phyloP scores from a whole-genome alignment of 371 early-diverging fungal genomes.

The Fennellomyces sp. region DNA sequence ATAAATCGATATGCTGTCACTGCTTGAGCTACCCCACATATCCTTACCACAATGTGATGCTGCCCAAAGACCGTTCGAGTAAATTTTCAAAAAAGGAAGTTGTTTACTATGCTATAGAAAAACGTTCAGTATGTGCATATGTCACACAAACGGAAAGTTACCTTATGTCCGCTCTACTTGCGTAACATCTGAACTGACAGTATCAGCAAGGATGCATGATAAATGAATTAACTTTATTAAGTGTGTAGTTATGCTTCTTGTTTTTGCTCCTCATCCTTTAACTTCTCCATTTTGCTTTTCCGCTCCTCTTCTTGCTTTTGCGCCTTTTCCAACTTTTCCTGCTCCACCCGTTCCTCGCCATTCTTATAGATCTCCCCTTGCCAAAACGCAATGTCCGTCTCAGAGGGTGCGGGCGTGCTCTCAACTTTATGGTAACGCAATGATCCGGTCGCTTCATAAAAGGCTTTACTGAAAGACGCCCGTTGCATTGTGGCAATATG shows the following conservation, averaged over 20 bases:
- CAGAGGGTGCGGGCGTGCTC: constrained; percentile 24
- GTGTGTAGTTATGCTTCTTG: constrained; percentile 2
- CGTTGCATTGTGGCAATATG: constrained; percentile 20
- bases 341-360: constrained; percentile 1
- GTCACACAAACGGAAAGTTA: too few relatives aligned
- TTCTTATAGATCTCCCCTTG: constrained; percentile 6
- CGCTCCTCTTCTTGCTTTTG: background rate
- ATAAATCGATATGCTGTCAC: too few relatives aligned
- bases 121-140: too few relatives aligned
- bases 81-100: too few relatives aligned
- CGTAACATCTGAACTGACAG: too few relatives aligned
- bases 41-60: too few relatives aligned
- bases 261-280: background rate
- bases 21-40: too few relatives aligned
- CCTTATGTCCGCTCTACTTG: too few relatives aligned
- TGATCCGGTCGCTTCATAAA: constrained; percentile 15
- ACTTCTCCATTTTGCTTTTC: background rate
- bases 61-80: too few relatives aligned
- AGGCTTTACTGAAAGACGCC: constrained; percentile 13
- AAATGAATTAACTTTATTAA: too few relatives aligned
- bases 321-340: constrained; percentile 4
- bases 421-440: constrained; percentile 31
- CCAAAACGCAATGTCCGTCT: constrained; percentile 20
- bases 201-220: too few relatives aligned
- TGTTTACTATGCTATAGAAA: too few relatives aligned